phyloP scores from a whole-genome alignment of 1,139 yeast genomes.

The Geotrichum citri-aurantii region DNA sequence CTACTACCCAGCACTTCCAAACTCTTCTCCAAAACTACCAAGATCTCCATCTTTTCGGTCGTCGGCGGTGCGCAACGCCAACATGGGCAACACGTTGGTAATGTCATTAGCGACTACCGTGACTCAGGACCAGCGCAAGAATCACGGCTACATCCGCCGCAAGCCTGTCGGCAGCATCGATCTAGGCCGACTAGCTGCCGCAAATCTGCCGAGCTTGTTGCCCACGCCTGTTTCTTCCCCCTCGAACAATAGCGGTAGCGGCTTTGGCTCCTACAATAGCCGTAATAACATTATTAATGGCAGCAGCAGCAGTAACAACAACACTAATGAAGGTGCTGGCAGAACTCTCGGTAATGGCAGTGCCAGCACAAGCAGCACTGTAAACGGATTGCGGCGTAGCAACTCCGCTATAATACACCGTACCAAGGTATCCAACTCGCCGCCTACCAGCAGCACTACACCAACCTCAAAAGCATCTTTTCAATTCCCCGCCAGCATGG shows the following conservation, averaged over 20 bases:
- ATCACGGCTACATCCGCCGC: not conserved
- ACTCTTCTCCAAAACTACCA: not conserved
- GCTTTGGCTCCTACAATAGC: not conserved
- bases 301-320: not conserved
- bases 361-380: not conserved
- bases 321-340: not conserved
- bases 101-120: not conserved
- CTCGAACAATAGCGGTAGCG: not conserved
- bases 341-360: not conserved
- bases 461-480: not conserved
- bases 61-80: not conserved
- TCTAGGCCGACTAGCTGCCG: not conserved
- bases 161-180: not conserved
- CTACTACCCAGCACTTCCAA: not conserved
- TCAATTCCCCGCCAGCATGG: constrained; percentile 2
- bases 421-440: not conserved
- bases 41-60: not conserved
- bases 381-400: not conserved
- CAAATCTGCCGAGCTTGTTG: not conserved
- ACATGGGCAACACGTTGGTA: not conserved
- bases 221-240: not conserved
- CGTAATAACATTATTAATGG: not conserved
- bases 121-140: not conserved
- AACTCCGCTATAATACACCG: not conserved
- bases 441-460: not conserved